Conservation (phyloP, 2,329 filamentous ascomycete genomes). For the Neopestalotiopsis rosae region DNA sequence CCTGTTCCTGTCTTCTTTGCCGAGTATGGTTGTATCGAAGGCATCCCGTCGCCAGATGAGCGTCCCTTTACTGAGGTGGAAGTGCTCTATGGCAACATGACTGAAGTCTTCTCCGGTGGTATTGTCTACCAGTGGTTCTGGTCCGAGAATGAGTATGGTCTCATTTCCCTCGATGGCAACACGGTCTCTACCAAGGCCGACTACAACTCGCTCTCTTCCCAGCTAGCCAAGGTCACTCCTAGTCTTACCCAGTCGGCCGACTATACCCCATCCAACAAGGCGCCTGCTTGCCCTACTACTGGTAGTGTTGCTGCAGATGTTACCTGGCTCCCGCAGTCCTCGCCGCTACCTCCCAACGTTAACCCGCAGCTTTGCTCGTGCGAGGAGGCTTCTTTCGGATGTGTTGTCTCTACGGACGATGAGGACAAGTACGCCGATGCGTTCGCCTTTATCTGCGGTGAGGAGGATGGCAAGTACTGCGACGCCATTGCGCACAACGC, state of each 20-base stretch:
- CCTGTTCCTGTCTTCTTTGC: constrained; percentile 97
- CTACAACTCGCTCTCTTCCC: constrained; percentile 73
- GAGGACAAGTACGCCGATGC: constrained; percentile 66
- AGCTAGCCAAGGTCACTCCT: constrained; percentile 72
- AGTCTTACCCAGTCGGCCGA: constrained; percentile 66
- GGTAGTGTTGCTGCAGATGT: constrained; percentile 50
- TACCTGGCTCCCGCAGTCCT: constrained; percentile 71
- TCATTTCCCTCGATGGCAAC: constrained; percentile 67
- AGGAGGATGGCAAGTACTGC: constrained; percentile 59
- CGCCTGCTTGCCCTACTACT: constrained; percentile 73
- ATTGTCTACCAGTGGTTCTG: constrained; percentile 99
- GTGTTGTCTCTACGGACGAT: constrained; percentile 64
- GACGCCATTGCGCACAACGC: constrained; percentile 71
- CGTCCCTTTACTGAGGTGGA: constrained; percentile 86
- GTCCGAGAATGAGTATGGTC: constrained; percentile 86
- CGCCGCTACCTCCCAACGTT: constrained; percentile 79
- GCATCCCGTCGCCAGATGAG: constrained; percentile 57
- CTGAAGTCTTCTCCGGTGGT: constrained; percentile 86
- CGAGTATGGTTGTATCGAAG: constrained; percentile 92
- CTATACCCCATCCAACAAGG: constrained; percentile 78
- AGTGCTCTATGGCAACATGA: constrained; percentile 85
- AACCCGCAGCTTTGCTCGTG: constrained; percentile 82
- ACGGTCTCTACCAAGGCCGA: constrained; percentile 72
- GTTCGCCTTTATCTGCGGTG: constrained; percentile 77
- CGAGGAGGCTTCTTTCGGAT: constrained; percentile 78